Base-by-base conservation (phyloP, 306 rosid species). In the Luffa acutangula region DNA sequence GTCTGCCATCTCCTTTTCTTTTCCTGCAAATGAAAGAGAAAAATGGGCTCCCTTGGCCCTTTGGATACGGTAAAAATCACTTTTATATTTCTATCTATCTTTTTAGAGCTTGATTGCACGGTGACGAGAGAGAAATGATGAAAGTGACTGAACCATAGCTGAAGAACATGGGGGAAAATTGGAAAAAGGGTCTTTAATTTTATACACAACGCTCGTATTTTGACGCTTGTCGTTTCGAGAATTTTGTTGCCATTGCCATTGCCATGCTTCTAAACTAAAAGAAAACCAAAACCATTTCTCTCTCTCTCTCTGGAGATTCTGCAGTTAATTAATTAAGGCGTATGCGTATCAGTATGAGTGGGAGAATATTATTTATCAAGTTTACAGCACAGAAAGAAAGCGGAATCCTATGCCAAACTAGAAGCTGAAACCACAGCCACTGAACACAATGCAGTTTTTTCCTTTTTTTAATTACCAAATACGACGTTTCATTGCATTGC, bases 111-210 rank as follows among this genome's bases (percentile, higher is more conserved):
- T 42, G 53, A 70, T 70, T 70, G 76, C 76, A 10, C 37, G 54
- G 45, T 70, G 76, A 70, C 56, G 54, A 45, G 76, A 17, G 34
- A 70, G 37, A 20, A 20, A 43, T 20, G 53, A 45, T 70, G 76
- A 70, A 70, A 70, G 49, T 42, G 76, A 70, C 76, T 70, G 76
- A 70, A 70, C 37, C 76, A n/a, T 43, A 70, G 76, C 45, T 66
- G 51, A 18, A n/a, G 9, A 41, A 33, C 14, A 33, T 33, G 15
- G n/a, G 4, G 18, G 21, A 5, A 17, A 5, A 15, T 53, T 9
- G n/a, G 4, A 37, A 63, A 63, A 31, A 25, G 69, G 72, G 46
- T 65, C 13, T 65, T 36, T 63, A 0, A 12, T 34, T 37, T 39
- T 37, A 39, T 65, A 37, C 31, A 39, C 3, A 65, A 13, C 41